Evolutionary conservation across 1,284 basidiomycete genomes (phyloP), one percentile per base, ranked within the genome.

Genomic region (Waitea zeae): DNA sequence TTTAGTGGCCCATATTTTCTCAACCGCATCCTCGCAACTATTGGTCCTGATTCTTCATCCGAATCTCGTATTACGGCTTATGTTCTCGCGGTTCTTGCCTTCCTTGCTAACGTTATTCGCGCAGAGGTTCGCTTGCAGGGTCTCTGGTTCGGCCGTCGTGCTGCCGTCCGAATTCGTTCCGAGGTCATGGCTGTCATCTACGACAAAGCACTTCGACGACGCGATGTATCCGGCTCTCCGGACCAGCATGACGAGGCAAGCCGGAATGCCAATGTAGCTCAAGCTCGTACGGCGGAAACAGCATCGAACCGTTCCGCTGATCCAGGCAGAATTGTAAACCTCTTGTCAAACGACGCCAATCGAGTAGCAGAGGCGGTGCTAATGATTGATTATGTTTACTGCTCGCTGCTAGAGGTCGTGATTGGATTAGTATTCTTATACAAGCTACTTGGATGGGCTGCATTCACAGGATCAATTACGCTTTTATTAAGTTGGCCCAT

Each of bases 381-480:
- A 79, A 79, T 44, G 64, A 74, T 77, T 46, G 68, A 72, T 5
- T 65, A 60, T 2, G 48, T 87, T 17, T 78, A 82, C 46, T 61
- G 62, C 2, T 69, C 77, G 1, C 83, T 84, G 0, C 58, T 89
- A 36, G 75, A 84, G 36, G 62, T 88, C 20, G 57, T 62, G 12
- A 78, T 89, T 33, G 80, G 83, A 2, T 53, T 79, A 18, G 49
- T 69, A 5, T 86, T 83, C 53, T 61, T 88, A 3, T 83, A 87
- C 51, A 42, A 45, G 69, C 53, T 89, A 18, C 63, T 89, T 27
- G 86, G 86, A 5, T 86, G 81, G 79, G 80, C 80, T 30, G 72
- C 80, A 0, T 61, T 89, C 19, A 72, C 76, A 11, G 82, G 82
- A n/a, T 71, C 87, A 3, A 59, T 64, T 12, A 70, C 86, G 18